Evolutionary conservation across 2,329 filamentous ascomycete species (phyloP), one percentile per base, ranked within the genome.

Genomic region (Tolypocladium paradoxum): DNA sequence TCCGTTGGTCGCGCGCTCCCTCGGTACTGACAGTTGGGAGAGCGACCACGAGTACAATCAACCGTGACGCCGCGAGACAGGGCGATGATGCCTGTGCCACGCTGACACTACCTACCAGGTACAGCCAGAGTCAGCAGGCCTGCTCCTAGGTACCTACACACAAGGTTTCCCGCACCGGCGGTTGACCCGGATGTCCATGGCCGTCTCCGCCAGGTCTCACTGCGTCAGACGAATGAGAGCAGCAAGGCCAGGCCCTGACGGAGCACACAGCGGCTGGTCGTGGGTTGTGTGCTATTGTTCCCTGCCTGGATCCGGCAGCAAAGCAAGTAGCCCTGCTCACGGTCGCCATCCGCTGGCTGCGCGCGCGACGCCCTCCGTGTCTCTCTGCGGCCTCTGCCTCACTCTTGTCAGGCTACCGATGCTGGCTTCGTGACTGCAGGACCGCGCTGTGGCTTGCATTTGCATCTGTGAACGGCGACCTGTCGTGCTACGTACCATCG

Each of bases 401-500:
- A 14, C 14, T 45, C 40, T 18, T 4, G 16, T 11, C 38, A 45
- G 5, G 38, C 38, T 6, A 22, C 38, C 38, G 38, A 24, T 16
- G 38, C 22, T 11, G 12, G 14, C 38, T 43, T 18, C 14, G 14
- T 16, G 40, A 27, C 40, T 43, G 27, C 34, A 35, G 34, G 34
- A 35, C 27, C 33, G 33, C 18, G 48, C 46, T 11, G 34, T 33
- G 33, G 48, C 48, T 35, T 49, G 34, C 48, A 46, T 48, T 31
- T 34, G 46, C 46, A 35, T 24, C 29, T 35, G 33, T 24, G 31
- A 48, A 35, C 29, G 5, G 24, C 24, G 43, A 36, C 48, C n/a
- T 49, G 22, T 49, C 35, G 48, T 49, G 48, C 34, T 35, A 49
- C 48, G 48, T 49, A 12, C 48, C 48, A 49, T 49, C 27, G 43